Evolutionary conservation across 176 grass and related monocot species (phyloP).

Genomic region (Musa schizocarpa): DNA sequence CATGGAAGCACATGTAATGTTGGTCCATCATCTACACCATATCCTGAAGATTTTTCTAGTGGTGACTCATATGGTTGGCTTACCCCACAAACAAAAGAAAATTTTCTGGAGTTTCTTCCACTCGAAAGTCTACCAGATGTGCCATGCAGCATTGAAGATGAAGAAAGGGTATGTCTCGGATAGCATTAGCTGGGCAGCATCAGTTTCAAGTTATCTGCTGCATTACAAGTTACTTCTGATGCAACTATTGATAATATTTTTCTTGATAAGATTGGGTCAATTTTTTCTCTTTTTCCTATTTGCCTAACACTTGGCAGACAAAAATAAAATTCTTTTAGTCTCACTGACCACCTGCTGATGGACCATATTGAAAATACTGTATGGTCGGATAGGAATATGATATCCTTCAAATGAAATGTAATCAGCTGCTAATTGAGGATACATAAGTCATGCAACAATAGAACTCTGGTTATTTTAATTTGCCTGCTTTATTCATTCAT

Average conservation of each 20-base stretch:
- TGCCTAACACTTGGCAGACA: not conserved
- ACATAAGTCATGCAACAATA: not conserved
- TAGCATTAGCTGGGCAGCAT: not conserved
- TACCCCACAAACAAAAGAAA: conserved; percentile 54
- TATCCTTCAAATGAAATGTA: not conserved
- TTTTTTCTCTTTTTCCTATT: not conserved
- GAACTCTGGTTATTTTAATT: not conserved
- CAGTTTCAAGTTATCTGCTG: not conserved
- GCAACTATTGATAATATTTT: not conserved
- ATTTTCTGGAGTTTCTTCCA: conserved; percentile 65
- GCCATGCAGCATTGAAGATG: conserved; percentile 72
- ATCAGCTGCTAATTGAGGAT: not conserved
- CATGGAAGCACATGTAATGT: conserved; percentile 33
- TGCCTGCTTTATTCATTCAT: not conserved
- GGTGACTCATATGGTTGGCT: conserved; percentile 30
- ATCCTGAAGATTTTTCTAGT: conserved; percentile 40
- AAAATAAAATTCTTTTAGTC: not conserved
- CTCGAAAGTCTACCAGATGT: conserved; percentile 68
- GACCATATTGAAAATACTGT: not conserved
- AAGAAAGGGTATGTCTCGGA: conserved; percentile 71
- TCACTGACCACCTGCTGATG: not conserved
- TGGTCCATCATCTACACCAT: conserved; percentile 58
- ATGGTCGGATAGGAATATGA: too few species aligned
- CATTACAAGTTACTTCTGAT: not conserved
- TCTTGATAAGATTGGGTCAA: not conserved